Base-by-base conservation (phyloP, 805 yeast species). In the Pichia occidentalis region DNA sequence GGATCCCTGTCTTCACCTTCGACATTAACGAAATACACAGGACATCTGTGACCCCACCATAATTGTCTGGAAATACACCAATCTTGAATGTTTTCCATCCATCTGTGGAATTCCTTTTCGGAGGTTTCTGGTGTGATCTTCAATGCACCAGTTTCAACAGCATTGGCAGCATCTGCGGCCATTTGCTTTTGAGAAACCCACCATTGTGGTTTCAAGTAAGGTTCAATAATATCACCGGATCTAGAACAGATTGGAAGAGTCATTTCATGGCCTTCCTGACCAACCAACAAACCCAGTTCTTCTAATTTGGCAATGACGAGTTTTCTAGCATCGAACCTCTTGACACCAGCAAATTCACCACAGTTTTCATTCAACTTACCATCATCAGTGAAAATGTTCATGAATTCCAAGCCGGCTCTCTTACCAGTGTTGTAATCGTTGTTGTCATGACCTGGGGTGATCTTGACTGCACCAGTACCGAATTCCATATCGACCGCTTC, bases 391-490 rank as follows among this genome's bases (percentile, higher is more conserved):
- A 84, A 68, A 48, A 92, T 87, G 65, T 86, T 88, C 65, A 92
- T 73, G 55, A 86, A 76, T 60, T 86, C 95, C 54, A 92, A 72
- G 56, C 76, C 69, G 63, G 86, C 85, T 68, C 98, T 87, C 68
- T 85, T 88, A 69, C 98, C 98, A 38, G 96, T 86, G 57, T 70
- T 73, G 73, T 85, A 87, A 85, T 92, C 98, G 73, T 92, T 92
- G 54, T 79, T 83, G 66, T 92, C 98, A 64, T 92, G 98, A 30
- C 95, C 97, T 43, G 98, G 98, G 11, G 98, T 92, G 60, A 92
- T 92, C 67, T 92, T 92, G 46, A 92, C 98, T 34, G 98, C 98
- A 80, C 98, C 98, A 46, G 98, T 92, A 73, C 98, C 98, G 52
- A 92, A 92, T 62, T 85, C 95, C 97, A 92, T 92, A 63, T 92